Evolutionary conservation across 129 eudicot species (phyloP), one percentile per base, ranked within the genome.

Genomic region (Lactuca sativa): DNA sequence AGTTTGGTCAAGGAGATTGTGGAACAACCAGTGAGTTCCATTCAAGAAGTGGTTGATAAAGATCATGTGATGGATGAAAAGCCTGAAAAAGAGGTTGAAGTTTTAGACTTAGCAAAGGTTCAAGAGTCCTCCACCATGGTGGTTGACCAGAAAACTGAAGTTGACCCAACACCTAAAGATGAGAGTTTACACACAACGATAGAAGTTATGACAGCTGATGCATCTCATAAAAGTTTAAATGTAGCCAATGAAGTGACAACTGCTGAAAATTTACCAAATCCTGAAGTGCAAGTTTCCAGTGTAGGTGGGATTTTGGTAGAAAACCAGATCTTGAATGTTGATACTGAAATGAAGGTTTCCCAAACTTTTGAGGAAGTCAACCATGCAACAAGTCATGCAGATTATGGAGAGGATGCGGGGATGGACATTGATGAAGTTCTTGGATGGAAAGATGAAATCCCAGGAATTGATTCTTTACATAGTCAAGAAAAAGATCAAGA

Each of bases 361-460:
- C 49, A 15, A 21, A 63, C 47, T 47, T 56, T 9, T 30, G 73
- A 40, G 7, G 44, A 40, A 40, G 44, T 40, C 44, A 40, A 40
- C 44, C 44, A 40, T 40, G 5, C 52, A 47, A 47, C 52, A 47
- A 47, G n/a, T 47, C 44, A 73, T 61, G 52, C 86, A 70, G 56
- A 69, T 47, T 47, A 70, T 59, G 82, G 40, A 55, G 91, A 82
- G 15, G 81, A 59, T 56, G 61, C 74, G 8, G 80, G 55, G 56
- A 74, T 81, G 84, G 86, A 81, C 31, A 64, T 86, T 18, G 88
- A 83, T 38, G 91, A 75, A 62, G 86, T 85, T 7, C 64, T 75
- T 32, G 81, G 77, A 63, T 75, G 79, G 77, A 78, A 85, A 62
- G 84, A 78, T 44, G 84, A 78, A 40, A 69, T 49, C 30, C 38